phyloP scores from a whole-genome alignment of 768 basidiomycete species.

The Boletus subcaerulescens region DNA sequence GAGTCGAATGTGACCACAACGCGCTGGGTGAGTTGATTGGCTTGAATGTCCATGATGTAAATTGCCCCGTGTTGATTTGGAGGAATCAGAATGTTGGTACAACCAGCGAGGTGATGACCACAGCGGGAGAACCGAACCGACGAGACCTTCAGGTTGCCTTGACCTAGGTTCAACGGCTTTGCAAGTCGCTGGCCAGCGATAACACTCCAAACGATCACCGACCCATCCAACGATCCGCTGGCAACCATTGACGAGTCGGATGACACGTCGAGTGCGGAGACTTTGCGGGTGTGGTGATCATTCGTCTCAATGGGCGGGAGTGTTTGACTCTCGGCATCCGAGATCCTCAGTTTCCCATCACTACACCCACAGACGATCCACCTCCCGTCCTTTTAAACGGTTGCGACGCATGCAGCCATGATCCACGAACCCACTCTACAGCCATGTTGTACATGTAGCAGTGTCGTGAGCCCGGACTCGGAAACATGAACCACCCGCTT shows the following conservation, averaged over 20 bases:
- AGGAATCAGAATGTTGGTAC: neutral
- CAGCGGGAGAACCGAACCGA: neutral
- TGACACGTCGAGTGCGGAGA: slow-evolving; percentile 4
- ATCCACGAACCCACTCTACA: too few species aligned
- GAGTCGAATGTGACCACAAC: neutral
- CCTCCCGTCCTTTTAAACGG: too few species aligned
- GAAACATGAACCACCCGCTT: too few species aligned
- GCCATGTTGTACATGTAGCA: too few species aligned
- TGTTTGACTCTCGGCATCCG: too few species aligned
- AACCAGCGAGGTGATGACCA: neutral
- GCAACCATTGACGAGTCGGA: neutral
- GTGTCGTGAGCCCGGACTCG: too few species aligned
- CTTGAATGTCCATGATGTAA: neutral
- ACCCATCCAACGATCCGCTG: slow-evolving; percentile 4
- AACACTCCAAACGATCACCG: neutral
- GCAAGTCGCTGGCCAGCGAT: neutral
- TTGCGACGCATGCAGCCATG: too few species aligned
- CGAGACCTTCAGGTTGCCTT: neutral
- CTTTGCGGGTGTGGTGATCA: neutral
- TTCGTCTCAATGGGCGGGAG: neutral
- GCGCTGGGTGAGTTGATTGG: neutral
- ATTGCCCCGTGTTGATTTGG: neutral
- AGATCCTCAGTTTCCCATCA: too few species aligned
- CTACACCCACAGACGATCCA: too few species aligned
- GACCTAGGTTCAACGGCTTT: neutral